Percentiles rank a stretch among this genome's conserved stretches.
These are phyloP conservation scores for Amanita rimosa DNA, from an alignment of 768 basidiomycete species.

Conservation along the genomic window DNA sequence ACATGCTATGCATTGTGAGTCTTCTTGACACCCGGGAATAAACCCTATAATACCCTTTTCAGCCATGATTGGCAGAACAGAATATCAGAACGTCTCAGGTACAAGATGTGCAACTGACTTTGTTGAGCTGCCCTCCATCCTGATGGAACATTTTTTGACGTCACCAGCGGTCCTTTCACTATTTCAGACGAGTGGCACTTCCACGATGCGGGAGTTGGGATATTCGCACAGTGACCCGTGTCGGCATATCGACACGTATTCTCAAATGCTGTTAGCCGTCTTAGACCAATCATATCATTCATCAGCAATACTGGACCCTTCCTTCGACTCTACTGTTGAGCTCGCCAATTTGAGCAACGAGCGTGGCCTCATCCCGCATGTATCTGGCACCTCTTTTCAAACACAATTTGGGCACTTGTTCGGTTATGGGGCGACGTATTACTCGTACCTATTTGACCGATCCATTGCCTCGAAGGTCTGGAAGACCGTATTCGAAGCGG, in stretches of 20 bases:
- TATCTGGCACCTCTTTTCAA: constrained; percentile 83
- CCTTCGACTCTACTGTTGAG: constrained; percentile 66
- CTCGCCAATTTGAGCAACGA: constrained; percentile 51
- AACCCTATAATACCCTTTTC: not conserved
- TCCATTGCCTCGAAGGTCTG: constrained; percentile 94
- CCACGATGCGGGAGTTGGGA: constrained; percentile 34
- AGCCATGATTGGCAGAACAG: constrained; percentile 96
- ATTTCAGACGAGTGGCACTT: constrained; percentile 46
- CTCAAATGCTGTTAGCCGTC: constrained; percentile 80
- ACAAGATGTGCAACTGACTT: constrained; percentile 98
- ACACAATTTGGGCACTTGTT: constrained; percentile 93
- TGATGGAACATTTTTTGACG: constrained; percentile 96
- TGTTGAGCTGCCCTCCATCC: constrained; percentile 93
- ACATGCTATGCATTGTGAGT: constrained; percentile 97
- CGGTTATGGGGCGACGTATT: constrained; percentile 96
- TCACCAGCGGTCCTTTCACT: constrained; percentile 77
- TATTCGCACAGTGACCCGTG: constrained; percentile 70
- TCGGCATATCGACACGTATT: constrained; percentile 78
- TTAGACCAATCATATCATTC: constrained; percentile 92
- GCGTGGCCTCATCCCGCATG: constrained; percentile 75
- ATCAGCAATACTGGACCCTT: constrained; percentile 33
- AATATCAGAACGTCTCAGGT: constrained; percentile 95
- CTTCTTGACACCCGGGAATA: not conserved
- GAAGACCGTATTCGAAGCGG: constrained; percentile 54
- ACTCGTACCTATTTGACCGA: constrained; percentile 93